A percentile compares a stretch with the other conserved stretches of the same genome.
phyloP scores from a whole-genome alignment of 352 stramenopile species.

The Globisporangium irregulare region DNA sequence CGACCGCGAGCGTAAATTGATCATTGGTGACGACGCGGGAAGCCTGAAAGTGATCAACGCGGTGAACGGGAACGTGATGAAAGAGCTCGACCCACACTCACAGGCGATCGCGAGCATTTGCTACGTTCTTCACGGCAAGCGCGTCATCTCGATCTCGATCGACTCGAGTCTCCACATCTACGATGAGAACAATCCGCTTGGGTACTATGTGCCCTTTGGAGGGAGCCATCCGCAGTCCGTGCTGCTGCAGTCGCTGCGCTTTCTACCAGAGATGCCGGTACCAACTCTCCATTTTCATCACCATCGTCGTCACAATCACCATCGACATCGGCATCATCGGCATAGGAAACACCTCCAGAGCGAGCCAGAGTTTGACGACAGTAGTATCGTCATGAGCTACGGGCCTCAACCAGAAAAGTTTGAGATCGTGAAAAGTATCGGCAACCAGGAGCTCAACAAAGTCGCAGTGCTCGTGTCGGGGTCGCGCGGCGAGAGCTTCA shows the following conservation, averaged over 20 bases:
- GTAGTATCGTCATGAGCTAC: neutral
- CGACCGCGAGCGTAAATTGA: conserved; percentile 76
- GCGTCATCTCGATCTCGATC: conserved; percentile 59
- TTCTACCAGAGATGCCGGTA: conserved; percentile 27
- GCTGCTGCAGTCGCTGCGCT: conserved; percentile 50
- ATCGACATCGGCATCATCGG: neutral
- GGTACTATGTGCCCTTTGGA: conserved; percentile 70
- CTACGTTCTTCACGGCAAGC: conserved; percentile 61
- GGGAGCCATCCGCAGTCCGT: conserved; percentile 52
- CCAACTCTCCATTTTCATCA: neutral
- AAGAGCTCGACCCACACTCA: conserved; percentile 60
- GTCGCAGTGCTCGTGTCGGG: conserved; percentile 46
- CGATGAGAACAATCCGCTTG: conserved; percentile 66
- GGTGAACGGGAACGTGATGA: conserved; percentile 84
- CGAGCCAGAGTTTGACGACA: neutral
- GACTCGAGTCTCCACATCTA: conserved; percentile 62
- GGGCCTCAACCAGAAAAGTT: conserved; percentile 25
- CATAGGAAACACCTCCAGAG: neutral
- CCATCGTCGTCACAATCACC: neutral
- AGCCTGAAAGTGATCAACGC: conserved; percentile 67
- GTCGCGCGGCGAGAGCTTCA: conserved; percentile 45
- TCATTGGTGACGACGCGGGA: conserved; percentile 67
- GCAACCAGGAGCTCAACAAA: conserved; percentile 45
- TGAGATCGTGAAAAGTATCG: conserved; percentile 48
- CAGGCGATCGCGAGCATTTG: conserved; percentile 43